Evolutionary conservation across 83 land plant species (phyloP), one percentile per base, ranked within the genome.

Genomic region (Isoetes engelmannii): DNA sequence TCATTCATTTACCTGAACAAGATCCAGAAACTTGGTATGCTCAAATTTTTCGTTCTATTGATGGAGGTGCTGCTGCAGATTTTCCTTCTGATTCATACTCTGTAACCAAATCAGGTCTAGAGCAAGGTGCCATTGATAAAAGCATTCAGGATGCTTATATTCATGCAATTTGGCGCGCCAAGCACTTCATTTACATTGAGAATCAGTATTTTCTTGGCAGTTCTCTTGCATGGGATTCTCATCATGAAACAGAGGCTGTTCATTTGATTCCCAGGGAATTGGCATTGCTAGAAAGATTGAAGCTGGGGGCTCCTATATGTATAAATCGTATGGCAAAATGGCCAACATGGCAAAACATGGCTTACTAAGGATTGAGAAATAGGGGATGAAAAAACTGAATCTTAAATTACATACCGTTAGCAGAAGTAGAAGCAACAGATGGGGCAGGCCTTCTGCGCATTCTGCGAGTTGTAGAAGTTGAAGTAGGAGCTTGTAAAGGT

Each of bases 201-300:
- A 89, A 92, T 62, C 97, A 92, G 76, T 92, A 86, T 59, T 92
- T 92, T 70, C 69, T 89, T 41, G 97, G 97, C 6, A 85, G 90
- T 17, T 86, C 86, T 5, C 80, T 62, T 70, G 74, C 49, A 0
- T 90, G 96, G 96, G 70, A 57, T 4, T 17, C 64, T 6, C 56
- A 77, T 0, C 79, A 74, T 19, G 87, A 85, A 17, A 65, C 81
- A 1, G 81, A 74, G 4, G 84, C 84, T 42, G 45, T 85, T 57
- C 87, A 90, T 47, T 72, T 86, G 4, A 81, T 90, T 42, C 96
- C 92, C 2, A 78, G 74, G 62, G 96, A 90, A 74, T 58, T 90
- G 2, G 76, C 89, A 84, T 90, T 47, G 82, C 82, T 0, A 87
- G 83, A 62, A 90, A 88, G 63, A 88, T 90, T 10, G 79, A 80